A percentile compares a stretch with the other conserved stretches of the same genome.
These are phyloP conservation scores for Tolypocladium tundrense DNA, from an alignment of 2,329 filamentous ascomycete genomes.

Conservation along the genomic window DNA sequence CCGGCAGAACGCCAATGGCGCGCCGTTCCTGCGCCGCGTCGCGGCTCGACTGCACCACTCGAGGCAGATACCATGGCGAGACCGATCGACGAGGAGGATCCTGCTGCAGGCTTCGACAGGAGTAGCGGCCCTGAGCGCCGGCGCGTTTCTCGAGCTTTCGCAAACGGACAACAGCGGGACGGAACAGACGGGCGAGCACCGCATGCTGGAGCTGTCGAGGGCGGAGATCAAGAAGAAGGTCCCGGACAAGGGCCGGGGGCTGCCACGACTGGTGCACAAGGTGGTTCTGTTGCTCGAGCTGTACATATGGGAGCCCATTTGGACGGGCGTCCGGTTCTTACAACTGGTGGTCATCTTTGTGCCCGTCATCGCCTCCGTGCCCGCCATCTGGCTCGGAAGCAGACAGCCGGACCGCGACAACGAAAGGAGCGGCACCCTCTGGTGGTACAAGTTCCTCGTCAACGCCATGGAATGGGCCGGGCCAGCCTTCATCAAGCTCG, in stretches of 20 bases:
- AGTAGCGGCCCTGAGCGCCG: slow-evolving; percentile 38
- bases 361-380: slow-evolving; percentile 73
- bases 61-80: slow-evolving; percentile 15
- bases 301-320: slow-evolving; percentile 75
- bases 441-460: slow-evolving; percentile 91
- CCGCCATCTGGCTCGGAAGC: slow-evolving; percentile 68
- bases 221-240: slow-evolving; percentile 65
- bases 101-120: slow-evolving; percentile 29
- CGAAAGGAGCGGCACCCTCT: slow-evolving; percentile 72
- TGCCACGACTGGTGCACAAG: slow-evolving; percentile 46
- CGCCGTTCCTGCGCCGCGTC: slow-evolving; percentile 10
- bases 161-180: slow-evolving; percentile 40
- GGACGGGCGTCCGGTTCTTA: slow-evolving; percentile 77
- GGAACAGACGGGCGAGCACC: slow-evolving; percentile 62
- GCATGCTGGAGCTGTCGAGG: slow-evolving; percentile 77
- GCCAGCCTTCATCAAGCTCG: slow-evolving; percentile 96
- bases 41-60: slow-evolving; percentile 15
- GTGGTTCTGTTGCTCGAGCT: slow-evolving; percentile 59
- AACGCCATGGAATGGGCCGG: slow-evolving; percentile 85
- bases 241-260: slow-evolving; percentile 47
- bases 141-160: slow-evolving; percentile 47
- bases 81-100: slow-evolving; percentile 11
- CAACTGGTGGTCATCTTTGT: slow-evolving; percentile 84
- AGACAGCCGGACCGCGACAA: slow-evolving; percentile 55
- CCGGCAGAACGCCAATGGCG: slow-evolving; percentile 14